Conservation (phyloP, 2,329 filamentous ascomycete genomes). For the Fusarium virguliforme region DNA sequence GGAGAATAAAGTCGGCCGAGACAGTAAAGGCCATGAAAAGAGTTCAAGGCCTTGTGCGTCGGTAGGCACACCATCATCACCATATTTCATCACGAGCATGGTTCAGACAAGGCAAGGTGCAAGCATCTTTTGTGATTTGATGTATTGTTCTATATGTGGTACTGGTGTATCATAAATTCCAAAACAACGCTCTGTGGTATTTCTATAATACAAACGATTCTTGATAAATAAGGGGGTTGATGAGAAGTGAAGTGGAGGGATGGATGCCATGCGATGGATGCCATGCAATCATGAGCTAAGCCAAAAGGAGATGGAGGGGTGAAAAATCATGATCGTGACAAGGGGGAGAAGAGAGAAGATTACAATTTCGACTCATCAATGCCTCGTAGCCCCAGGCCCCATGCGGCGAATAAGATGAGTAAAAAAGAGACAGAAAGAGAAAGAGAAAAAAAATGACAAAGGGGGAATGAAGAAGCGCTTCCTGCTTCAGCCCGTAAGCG, state of each 20-base stretch:
- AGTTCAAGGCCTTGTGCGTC: no score
- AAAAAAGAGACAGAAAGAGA: no score
- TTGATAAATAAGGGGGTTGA: conserved; percentile 14
- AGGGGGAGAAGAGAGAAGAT: conserved; percentile 7
- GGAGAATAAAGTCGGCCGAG: not conserved
- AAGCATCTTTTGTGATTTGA: conserved; percentile 12
- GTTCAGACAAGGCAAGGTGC: not conserved
- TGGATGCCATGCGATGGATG: conserved; percentile 8
- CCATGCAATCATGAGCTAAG: conserved; percentile 7
- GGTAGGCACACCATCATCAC: not conserved
- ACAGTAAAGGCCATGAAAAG: conserved; percentile 3
- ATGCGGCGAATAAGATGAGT: not conserved
- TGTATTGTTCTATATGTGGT: conserved; percentile 41
- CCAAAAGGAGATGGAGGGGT: conserved; percentile 1
- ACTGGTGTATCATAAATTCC: conserved; percentile 26
- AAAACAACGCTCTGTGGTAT: conserved; percentile 43
- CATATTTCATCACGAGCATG: not conserved
- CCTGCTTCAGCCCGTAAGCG: conserved; percentile 3
- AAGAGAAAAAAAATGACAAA: conserved; percentile 1
- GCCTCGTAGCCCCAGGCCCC: conserved; percentile 10
- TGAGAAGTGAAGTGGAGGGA: not conserved
- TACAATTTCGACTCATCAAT: conserved; percentile 20
- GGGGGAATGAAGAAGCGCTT: not conserved
- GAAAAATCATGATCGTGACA: conserved; percentile 21
- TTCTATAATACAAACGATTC: conserved; percentile 40